phyloP scores from a whole-genome alignment of 345 rosid species.

The Lepidium sativum region DNA sequence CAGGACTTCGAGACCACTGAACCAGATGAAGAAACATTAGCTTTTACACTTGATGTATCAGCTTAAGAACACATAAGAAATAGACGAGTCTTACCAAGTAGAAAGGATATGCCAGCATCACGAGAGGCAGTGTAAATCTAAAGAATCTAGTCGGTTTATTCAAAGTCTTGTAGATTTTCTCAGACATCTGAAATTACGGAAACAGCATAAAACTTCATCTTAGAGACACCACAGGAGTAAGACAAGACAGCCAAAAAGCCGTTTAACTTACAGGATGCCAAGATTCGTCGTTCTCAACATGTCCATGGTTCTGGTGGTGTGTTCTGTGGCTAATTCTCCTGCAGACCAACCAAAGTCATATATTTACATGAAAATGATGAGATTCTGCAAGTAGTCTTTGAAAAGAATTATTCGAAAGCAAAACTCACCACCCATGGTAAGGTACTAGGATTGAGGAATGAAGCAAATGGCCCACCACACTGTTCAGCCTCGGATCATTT shows the following conservation, averaged over 20 bases:
- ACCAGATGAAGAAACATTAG: slow-evolving; percentile 5
- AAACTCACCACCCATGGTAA: slow-evolving; percentile 85
- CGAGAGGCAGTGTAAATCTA: slow-evolving; percentile 80
- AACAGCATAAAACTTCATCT: not conserved
- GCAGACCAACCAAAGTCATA: slow-evolving; percentile 6
- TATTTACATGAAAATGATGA: not conserved
- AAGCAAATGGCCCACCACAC: slow-evolving; percentile 73
- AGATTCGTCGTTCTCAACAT: slow-evolving; percentile 91
- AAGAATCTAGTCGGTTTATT: slow-evolving; percentile 32
- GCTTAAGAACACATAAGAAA: not conserved
- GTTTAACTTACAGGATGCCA: slow-evolving; percentile 66
- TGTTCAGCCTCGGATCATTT: slow-evolving; percentile 52
- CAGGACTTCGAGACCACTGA: slow-evolving; percentile 85
- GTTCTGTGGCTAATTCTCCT: slow-evolving; percentile 98
- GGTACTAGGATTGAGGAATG: slow-evolving; percentile 93
- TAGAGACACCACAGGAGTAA: not conserved
- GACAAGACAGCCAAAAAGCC: not conserved
- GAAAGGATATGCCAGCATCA: slow-evolving; percentile 86
- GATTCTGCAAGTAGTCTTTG: not conserved
- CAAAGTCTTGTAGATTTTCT: slow-evolving; percentile 58
- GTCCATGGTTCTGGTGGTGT: slow-evolving; percentile 94
- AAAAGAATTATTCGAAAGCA: not conserved
- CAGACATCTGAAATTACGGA: slow-evolving; percentile 45
- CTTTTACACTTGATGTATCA: not conserved
- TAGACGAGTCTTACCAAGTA: slow-evolving; percentile 53